Conservation (phyloP, 768 basidiomycete species). For the Pilatotrama ljubarskyi region DNA sequence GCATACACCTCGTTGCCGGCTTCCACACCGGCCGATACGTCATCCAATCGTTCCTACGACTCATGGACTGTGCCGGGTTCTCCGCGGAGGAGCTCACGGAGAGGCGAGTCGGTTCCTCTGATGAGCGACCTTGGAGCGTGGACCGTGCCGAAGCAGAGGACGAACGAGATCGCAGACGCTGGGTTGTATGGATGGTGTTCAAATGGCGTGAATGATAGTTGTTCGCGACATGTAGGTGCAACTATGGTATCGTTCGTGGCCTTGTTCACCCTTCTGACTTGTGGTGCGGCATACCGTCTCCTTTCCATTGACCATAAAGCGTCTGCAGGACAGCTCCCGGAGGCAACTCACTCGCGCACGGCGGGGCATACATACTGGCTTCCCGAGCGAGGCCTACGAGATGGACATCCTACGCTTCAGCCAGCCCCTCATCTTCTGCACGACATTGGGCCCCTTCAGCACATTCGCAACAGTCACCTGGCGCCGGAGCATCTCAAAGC, state of each 20-base stretch:
- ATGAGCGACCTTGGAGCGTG: slow-evolving; percentile 52
- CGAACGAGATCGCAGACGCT: slow-evolving; percentile 65
- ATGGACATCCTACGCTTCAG: slow-evolving; percentile 16
- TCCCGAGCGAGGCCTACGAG: neutral
- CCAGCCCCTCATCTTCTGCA: slow-evolving; percentile 16
- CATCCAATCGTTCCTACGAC: slow-evolving; percentile 57
- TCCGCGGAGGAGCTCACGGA: slow-evolving; percentile 48
- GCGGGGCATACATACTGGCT: neutral
- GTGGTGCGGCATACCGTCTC: too few species aligned
- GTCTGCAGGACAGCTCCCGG: too few species aligned
- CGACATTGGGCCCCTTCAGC: slow-evolving; percentile 1
- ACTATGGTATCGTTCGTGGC: neutral
- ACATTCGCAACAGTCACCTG: neutral
- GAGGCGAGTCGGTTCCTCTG: slow-evolving; percentile 43
- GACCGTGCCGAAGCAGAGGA: slow-evolving; percentile 54
- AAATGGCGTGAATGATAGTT: slow-evolving; percentile 18
- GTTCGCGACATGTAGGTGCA: neutral
- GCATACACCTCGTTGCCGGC: slow-evolving; percentile 68
- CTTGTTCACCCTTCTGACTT: too few species aligned
- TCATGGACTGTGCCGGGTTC: slow-evolving; percentile 43
- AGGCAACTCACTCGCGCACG: neutral
- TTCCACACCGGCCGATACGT: slow-evolving; percentile 78
- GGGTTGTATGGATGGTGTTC: slow-evolving; percentile 65
- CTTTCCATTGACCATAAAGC: too few species aligned
- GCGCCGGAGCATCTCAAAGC: neutral